Percentiles rank a stretch among this genome's conserved stretches.
These are phyloP conservation scores for Claviceps pazoutovae DNA, from an alignment of 2,329 filamentous ascomycete genomes.

Conservation along the genomic window DNA sequence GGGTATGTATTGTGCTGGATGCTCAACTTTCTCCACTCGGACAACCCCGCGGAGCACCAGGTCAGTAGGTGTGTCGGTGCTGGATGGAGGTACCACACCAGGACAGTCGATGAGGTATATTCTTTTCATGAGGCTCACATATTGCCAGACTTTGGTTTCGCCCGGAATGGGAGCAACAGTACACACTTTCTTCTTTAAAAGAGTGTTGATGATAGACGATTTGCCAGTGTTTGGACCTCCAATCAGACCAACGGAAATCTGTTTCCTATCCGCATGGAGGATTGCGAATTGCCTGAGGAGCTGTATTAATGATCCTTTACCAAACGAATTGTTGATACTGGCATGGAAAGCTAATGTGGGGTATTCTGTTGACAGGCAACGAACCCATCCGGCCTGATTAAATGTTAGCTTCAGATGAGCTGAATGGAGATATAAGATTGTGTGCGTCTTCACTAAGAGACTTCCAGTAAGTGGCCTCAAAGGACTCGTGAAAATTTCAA, in stretches of 20 bases:
- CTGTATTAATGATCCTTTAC: slow-evolving; percentile 86
- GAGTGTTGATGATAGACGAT: slow-evolving; percentile 91
- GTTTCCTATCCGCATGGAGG: slow-evolving; percentile 80
- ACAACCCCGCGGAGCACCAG: slow-evolving; percentile 84
- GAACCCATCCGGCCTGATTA: slow-evolving; percentile 78
- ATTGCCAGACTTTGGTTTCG: slow-evolving; percentile 97
- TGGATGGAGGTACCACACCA: slow-evolving; percentile 84
- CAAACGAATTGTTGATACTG: slow-evolving; percentile 89
- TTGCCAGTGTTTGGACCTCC: slow-evolving; percentile 79
- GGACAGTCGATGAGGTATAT: slow-evolving; percentile 90
- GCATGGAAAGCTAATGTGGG: slow-evolving; percentile 93
- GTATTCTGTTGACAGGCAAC: slow-evolving; percentile 73
- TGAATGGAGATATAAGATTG: slow-evolving; percentile 18
- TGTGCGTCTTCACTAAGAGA: slow-evolving; percentile 99
- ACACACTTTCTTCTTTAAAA: slow-evolving; percentile 88
- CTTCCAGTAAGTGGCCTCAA: slow-evolving; percentile 48
- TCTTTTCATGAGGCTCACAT: slow-evolving; percentile 86
- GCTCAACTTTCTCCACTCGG: slow-evolving; percentile 87
- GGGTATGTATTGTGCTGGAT: slow-evolving; percentile 90
- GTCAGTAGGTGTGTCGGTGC: slow-evolving; percentile 70
- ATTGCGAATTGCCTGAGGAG: slow-evolving; percentile 86
- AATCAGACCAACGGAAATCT: slow-evolving; percentile 84
- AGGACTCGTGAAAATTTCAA: slow-evolving; percentile 71
- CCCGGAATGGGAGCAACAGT: slow-evolving; percentile 89
- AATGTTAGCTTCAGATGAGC: slow-evolving; percentile 4